Conservation (phyloP, 768 basidiomycete genomes). For the Collybiopsis luxurians region DNA sequence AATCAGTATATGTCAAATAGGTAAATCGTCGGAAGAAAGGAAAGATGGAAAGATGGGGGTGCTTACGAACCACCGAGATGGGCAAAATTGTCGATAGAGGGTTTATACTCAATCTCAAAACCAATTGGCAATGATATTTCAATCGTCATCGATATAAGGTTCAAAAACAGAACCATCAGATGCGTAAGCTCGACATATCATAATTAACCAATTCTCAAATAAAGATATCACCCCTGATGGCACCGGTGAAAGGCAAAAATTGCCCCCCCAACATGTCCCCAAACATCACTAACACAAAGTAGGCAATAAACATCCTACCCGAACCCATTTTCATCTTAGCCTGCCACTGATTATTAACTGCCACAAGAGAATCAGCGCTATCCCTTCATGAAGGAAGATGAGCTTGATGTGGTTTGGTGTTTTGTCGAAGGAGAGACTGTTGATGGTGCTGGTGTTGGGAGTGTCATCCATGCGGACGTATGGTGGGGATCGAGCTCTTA, state of each 20-base stretch:
- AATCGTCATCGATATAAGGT: too few species aligned
- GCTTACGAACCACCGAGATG: too few species aligned
- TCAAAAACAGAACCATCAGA: too few species aligned
- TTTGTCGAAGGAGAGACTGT: slow-evolving; percentile 55
- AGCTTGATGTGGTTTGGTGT: slow-evolving; percentile 63
- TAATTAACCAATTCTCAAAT: too few species aligned
- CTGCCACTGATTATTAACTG: slow-evolving; percentile 74
- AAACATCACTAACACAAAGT: slow-evolving; percentile 90
- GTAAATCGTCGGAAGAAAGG: too few species aligned
- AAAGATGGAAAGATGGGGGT: too few species aligned
- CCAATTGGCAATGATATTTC: too few species aligned
- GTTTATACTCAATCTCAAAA: too few species aligned
- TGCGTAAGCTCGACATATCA: too few species aligned
- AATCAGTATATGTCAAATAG: slow-evolving; percentile 67
- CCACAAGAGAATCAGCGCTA: slow-evolving; percentile 86
- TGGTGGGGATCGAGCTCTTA: slow-evolving; percentile 88
- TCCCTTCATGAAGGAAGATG: slow-evolving; percentile 92
- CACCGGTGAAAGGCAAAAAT: slow-evolving; percentile 81
- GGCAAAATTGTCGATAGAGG: too few species aligned
- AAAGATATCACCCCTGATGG: slow-evolving; percentile 87
- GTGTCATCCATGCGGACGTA: slow-evolving; percentile 76
- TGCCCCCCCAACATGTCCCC: slow-evolving; percentile 94
- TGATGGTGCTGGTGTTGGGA: slow-evolving; percentile 64
- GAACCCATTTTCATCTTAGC: slow-evolving; percentile 93
- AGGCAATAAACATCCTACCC: slow-evolving; percentile 83